Conservation (phyloP, 176 grass and related monocot species). For the Musa schizocarpa region DNA sequence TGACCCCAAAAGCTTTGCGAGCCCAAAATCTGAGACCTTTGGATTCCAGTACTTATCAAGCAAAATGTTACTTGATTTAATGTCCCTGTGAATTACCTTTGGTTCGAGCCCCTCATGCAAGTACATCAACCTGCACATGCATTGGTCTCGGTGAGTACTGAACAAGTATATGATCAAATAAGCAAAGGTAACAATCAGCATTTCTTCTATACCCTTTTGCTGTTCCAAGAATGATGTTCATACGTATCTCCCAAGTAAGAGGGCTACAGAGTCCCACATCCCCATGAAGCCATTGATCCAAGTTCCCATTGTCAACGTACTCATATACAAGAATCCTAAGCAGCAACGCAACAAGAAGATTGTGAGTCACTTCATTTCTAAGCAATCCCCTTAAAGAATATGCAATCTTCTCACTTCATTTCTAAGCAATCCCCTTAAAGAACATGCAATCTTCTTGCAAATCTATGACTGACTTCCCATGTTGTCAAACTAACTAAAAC, state of each 20-base stretch:
- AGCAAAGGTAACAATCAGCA: background rate
- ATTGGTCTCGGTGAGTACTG: background rate
- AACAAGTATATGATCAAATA: background rate
- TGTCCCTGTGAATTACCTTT: constrained; percentile 6
- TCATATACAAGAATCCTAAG: constrained; percentile 11
- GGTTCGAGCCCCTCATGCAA: constrained; percentile 5
- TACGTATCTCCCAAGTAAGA: constrained; percentile 6
- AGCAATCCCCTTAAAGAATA: background rate
- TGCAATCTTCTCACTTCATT: background rate
- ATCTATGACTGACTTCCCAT: background rate
- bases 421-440: background rate
- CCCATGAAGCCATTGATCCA: constrained; percentile 12
- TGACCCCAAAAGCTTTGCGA: constrained; percentile 12
- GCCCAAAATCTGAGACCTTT: constrained; percentile 11
- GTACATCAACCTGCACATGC: constrained; percentile 1
- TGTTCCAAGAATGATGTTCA: constrained; percentile 10
- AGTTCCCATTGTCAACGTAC: constrained; percentile 5
- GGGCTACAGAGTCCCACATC: background rate
- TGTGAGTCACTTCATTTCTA: background rate
- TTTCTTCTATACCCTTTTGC: constrained; percentile 4
- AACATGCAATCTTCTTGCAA: background rate
- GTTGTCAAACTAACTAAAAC: background rate
- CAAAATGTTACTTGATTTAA: constrained; percentile 11
- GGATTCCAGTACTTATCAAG: constrained; percentile 8
- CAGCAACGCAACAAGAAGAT: background rate